Percentiles rank a stretch among this genome's conserved stretches.
Evolutionary conservation across 768 basidiomycete species (phyloP).

Genomic region (Mycena rebaudengoi): DNA sequence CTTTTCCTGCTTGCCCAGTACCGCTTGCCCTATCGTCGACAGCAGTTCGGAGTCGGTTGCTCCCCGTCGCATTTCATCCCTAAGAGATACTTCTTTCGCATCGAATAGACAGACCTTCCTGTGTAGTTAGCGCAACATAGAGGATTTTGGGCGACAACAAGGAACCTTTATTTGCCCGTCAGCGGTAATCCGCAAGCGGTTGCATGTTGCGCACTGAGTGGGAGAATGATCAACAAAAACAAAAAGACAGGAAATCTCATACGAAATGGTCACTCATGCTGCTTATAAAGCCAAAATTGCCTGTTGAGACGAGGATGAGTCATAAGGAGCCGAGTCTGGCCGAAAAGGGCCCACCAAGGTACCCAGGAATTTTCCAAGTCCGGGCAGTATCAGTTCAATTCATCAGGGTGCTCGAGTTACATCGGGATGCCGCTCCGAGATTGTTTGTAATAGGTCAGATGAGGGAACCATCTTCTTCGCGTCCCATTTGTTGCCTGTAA

Average conservation of each 20-base stretch:
- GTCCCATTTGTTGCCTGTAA: slow-evolving; percentile 85
- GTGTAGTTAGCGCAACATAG: slow-evolving; percentile 1
- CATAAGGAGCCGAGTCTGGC: too few relatives aligned
- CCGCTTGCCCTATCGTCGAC: slow-evolving; percentile 67
- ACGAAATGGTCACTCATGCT: slow-evolving; percentile 93
- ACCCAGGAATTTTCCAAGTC: slow-evolving; percentile 78
- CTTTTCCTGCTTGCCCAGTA: slow-evolving; percentile 77
- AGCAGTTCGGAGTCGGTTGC: slow-evolving; percentile 71
- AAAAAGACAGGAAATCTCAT: background rate
- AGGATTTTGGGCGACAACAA: background rate
- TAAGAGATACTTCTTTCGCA: slow-evolving; percentile 82
- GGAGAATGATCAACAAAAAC: background rate
- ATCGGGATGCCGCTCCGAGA: slow-evolving; percentile 56
- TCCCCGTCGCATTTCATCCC: slow-evolving; percentile 75
- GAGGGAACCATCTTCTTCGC: slow-evolving; percentile 85
- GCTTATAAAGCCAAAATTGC: slow-evolving; percentile 87
- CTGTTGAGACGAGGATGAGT: too few relatives aligned
- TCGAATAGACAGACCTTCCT: slow-evolving; percentile 89
- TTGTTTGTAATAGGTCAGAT: slow-evolving; percentile 61
- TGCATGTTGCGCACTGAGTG: slow-evolving; percentile 73
- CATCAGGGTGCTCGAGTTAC: slow-evolving; percentile 69
- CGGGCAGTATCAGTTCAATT: slow-evolving; percentile 84
- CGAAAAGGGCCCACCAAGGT: too few relatives aligned
- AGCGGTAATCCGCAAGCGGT: slow-evolving; percentile 85
- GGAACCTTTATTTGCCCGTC: slow-evolving; percentile 89